Evolutionary conservation across 1,139 yeast genomes (phyloP), one percentile per base, ranked within the genome.

Genomic region (Diutina catenulata): DNA sequence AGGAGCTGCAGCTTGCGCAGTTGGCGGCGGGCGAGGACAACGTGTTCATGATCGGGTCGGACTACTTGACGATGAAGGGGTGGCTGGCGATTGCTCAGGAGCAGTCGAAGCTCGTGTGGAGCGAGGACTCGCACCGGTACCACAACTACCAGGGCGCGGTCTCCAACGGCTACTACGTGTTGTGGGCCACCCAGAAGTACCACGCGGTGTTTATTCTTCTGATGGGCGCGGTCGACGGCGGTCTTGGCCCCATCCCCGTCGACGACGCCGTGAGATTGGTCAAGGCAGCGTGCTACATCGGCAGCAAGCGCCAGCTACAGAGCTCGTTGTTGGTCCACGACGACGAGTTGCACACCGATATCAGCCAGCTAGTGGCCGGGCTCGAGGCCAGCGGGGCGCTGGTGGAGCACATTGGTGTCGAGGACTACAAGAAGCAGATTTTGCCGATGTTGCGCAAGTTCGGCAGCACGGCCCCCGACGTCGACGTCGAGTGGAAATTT

Each of bases 201-300:
- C 24, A 21, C 7, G 41, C 42, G 13, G 49, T 61, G 26, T 50
- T 49, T 27, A 53, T 64, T 19, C 37, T 61, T 24, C 59, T 61
- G 4, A 57, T 64, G 51, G 70, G 70, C 2, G 69, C 64, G 44
- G 44, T 64, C 37, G 52, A 55, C 38, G n/a, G n/a, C n/a, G n/a
- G n/a, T n/a, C 50, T 52, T 37, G 61, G 58, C 36, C 42, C 52
- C 20, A 43, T 53, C 36, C 15, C 28, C 19, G 15, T n/a, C n/a
- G n/a, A n/a, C n/a, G n/a, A n/a, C n/a, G n/a, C n/a, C n/a, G n/a
- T n/a, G n/a, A n/a, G n/a, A n/a, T n/a, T n/a, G n/a, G n/a, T n/a
- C n/a, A n/a, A n/a, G n/a, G n/a, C n/a, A n/a, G n/a, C n/a, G n/a
- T n/a, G n/a, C n/a, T n/a, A n/a, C n/a, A n/a, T n/a, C n/a, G n/a